Base-by-base conservation (phyloP, 2,329 filamentous ascomycete species). In the Aspergillus ochraceoroseus region DNA sequence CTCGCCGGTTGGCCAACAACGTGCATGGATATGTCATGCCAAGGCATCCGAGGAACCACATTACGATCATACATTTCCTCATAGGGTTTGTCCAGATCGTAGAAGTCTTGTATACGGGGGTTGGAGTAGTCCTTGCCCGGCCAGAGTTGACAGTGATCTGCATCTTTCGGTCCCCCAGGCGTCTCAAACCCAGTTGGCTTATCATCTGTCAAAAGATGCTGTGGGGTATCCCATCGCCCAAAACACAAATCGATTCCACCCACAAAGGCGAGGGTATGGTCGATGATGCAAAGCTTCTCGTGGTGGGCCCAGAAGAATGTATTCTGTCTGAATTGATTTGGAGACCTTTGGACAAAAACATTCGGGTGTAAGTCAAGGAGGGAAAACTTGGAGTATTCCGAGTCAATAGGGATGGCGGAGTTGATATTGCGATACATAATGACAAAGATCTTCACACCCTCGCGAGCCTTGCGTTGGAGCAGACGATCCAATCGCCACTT, bases 301-400 rank as follows among this genome's bases (percentile, higher is more conserved):
- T 98, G 92, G 61, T 98, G 92, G 1, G 92, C 92, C 74, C 94
- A 98, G 72, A 98, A 98, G 70, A 98, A 98, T 31, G 95, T 94
- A 57, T 96, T 96, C 68, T 98, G 94, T 58, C 94, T 86, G 67
- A 96, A 89, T 65, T 98, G 92, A 55, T 98, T 95, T 0, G 92
- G 92, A 2, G 92, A 96, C 56, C 92, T 76, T 61, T 96, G 88
- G 9, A 98, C 88, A 55, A 95, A 95, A 48, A 98, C 82, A 62
- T 98, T 98, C 13, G 88, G 88, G 55, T 96, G 90, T 5, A 98
- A 75, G 59, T 96, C 94, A 32, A 98, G 78, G 43, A 98, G 75
- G 1, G 89, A 95, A 66, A 89, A 94, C 58, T 98, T 98, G 41
- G 92, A 95, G 64, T 96, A 95, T 64, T 95, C 89, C 1, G 90